Evolutionary conservation across 306 rosid genomes (phyloP).

Genomic region (Castanopsis chinensis): DNA sequence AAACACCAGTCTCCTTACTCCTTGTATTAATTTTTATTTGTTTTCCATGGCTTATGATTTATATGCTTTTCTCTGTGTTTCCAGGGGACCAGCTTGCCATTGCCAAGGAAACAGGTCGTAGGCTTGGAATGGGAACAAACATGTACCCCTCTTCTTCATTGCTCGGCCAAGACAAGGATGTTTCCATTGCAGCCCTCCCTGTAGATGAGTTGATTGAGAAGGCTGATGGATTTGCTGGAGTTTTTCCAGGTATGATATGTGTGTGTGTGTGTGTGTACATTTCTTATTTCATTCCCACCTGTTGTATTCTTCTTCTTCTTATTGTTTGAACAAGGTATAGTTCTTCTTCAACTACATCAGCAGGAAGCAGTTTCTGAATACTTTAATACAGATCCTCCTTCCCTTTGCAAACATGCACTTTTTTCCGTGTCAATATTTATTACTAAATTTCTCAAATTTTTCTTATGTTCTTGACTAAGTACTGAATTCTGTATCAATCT

Average conservation of each 20-base stretch:
- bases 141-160: slow-evolving; percentile 98
- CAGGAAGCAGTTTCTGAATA: not conserved
- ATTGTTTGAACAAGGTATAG: not conserved
- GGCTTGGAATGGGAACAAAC: slow-evolving; percentile 99
- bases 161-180: slow-evolving; percentile 88
- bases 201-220: slow-evolving; percentile 98
- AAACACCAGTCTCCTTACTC: slow-evolving; percentile 8
- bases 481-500: not conserved
- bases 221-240: slow-evolving; percentile 99
- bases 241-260: slow-evolving; percentile 70
- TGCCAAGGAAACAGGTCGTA: slow-evolving; percentile 95
- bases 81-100: slow-evolving; percentile 98
- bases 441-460: slow-evolving; percentile 3
- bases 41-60: slow-evolving; percentile 7
- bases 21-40: slow-evolving; percentile 9
- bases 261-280: not conserved
- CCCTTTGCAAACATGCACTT: not conserved
- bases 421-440: not conserved
- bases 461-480: not conserved
- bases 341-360: not conserved
- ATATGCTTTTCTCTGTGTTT: slow-evolving; percentile 15
- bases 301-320: not conserved
- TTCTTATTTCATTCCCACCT: not conserved
- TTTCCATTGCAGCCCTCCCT: slow-evolving; percentile 67
- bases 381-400: not conserved